A percentile compares a stretch with the other conserved stretches of the same genome.
phyloP scores from a whole-genome alignment of 208 protist genomes.

The Wallacemonas sp. region DNA sequence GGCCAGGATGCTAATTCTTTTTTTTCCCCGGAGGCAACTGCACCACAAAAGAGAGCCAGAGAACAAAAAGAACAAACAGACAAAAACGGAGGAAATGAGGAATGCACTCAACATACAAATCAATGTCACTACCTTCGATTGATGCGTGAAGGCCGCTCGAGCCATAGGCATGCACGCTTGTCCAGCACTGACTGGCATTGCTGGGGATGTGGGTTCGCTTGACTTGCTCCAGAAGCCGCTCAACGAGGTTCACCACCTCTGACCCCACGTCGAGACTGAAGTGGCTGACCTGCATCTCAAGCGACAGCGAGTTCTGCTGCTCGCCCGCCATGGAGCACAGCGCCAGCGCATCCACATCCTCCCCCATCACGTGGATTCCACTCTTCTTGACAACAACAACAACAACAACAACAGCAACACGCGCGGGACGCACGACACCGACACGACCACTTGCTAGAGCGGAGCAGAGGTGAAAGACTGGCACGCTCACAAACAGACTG shows the following conservation, averaged over 20 bases:
- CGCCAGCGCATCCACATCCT: conserved; percentile 11
- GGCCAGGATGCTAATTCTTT: no score
- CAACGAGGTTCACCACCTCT: conserved; percentile 6
- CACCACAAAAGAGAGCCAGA: no score
- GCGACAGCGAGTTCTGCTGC: conserved; percentile 10
- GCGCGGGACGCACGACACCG: no score
- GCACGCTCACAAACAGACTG: no score
- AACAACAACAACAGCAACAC: no score
- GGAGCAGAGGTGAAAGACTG: no score
- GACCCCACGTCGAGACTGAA: conserved; percentile 5
- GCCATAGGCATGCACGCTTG: conserved; percentile 55
- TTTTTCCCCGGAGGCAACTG: no score
- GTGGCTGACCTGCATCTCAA: conserved; percentile 5
- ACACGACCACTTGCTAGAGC: no score
- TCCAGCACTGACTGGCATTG: conserved; percentile 34
- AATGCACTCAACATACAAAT: conserved; percentile 91
- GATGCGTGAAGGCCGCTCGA: conserved; percentile 76
- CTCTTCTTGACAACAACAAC: not conserved
- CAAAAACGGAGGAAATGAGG: conserved; percentile 19
- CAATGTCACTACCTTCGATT: conserved; percentile 84
- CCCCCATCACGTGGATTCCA: not conserved
- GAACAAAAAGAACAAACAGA: conserved; percentile 1
- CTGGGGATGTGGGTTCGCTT: not conserved
- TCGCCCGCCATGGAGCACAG: conserved; percentile 4
- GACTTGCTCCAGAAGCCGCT: conserved; percentile 1